These are phyloP conservation scores for Scedosporium minutisporum DNA, from an alignment of 2,329 filamentous ascomycete species.

Conservation along the genomic window DNA sequence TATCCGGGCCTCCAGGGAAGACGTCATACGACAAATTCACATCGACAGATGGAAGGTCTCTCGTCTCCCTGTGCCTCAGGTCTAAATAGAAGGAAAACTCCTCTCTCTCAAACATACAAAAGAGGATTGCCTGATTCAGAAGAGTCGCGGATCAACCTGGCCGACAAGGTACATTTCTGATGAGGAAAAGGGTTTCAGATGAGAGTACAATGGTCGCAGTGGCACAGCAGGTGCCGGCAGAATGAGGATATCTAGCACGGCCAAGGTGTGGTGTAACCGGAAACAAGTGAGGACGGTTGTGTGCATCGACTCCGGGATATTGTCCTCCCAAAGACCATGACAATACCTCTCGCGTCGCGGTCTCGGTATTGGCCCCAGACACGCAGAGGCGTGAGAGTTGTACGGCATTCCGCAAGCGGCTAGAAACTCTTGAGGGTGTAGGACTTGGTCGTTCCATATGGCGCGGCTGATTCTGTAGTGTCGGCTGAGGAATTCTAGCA, in stretches of 20 bases:
- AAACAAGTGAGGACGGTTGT: background rate
- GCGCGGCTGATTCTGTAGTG: background rate
- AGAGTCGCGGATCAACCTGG: background rate
- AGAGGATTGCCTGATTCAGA: background rate
- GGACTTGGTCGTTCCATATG: background rate
- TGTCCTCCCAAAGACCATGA: background rate
- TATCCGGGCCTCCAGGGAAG: background rate
- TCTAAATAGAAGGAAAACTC: background rate
- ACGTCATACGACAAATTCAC: background rate
- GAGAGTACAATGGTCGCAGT: constrained; percentile 1
- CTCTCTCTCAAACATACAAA: background rate
- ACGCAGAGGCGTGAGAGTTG: background rate
- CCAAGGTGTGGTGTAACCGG: background rate
- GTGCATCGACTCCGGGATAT: constrained; percentile 4
- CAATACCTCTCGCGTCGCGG: background rate
- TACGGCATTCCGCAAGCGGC: background rate
- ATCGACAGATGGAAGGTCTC: background rate
- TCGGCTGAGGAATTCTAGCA: background rate
- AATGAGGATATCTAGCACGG: background rate
- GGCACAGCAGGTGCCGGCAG: background rate
- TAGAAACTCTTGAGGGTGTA: background rate
- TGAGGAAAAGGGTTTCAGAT: constrained; percentile 1
- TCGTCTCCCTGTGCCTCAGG: background rate
- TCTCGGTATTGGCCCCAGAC: background rate
- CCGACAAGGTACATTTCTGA: background rate